Conservation (phyloP, 2,329 filamentous ascomycete species). For the Penicillium sp. region DNA sequence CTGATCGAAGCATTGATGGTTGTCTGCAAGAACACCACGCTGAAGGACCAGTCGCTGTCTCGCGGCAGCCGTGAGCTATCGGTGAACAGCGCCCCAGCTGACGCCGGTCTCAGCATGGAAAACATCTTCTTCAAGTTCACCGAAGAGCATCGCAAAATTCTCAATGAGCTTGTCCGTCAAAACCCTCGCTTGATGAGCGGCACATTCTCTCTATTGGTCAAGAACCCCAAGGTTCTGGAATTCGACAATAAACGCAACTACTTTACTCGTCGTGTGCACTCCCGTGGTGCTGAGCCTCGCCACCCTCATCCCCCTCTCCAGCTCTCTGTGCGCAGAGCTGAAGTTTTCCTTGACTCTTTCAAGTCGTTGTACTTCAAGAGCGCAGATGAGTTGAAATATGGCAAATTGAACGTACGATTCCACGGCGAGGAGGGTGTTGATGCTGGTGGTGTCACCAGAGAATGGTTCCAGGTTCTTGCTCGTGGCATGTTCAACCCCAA, state of each 20-base stretch:
- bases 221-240: constrained; percentile 97
- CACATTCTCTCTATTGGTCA: constrained; percentile 91
- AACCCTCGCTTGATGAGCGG: constrained; percentile 99
- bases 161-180: constrained; percentile 95
- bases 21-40: constrained; percentile 94
- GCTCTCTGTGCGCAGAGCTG: constrained; percentile 84
- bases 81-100: constrained; percentile 72
- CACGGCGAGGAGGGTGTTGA: constrained; percentile 97
- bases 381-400: constrained; percentile 97
- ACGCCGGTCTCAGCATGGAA: constrained; percentile 69
- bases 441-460: constrained; percentile 92
- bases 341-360: constrained; percentile 98
- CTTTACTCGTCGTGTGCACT: constrained; percentile 91
- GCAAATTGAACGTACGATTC: constrained; percentile 97
- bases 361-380: constrained; percentile 97
- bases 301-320: constrained; percentile 75
- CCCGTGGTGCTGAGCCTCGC: constrained; percentile 66
- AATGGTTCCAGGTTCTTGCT: constrained; percentile 98
- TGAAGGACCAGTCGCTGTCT: constrained; percentile 62
- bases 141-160: constrained; percentile 92
- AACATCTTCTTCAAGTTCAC: constrained; percentile 96
- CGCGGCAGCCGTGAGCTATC: constrained; percentile 64
- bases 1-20: constrained; percentile 98
- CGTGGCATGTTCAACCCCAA: constrained; percentile 99
- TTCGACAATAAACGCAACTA: constrained; percentile 99